These are phyloP conservation scores for Schizothecium vesticola DNA, from an alignment of 495 filamentous ascomycete species.

Conservation along the genomic window DNA sequence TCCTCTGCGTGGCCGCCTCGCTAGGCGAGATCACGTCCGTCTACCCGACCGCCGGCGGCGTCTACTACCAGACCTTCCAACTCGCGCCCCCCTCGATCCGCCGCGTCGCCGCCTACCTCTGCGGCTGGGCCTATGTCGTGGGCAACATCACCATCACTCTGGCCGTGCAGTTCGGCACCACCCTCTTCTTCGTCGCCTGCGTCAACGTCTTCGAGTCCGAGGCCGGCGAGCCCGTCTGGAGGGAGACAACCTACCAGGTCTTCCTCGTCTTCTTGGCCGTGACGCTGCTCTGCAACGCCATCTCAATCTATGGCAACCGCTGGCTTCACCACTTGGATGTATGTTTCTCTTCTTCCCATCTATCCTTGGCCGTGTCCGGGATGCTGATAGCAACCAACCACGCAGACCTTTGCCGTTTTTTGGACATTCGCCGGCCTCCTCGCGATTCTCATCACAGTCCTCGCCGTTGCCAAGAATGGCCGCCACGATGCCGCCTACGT, in stretches of 20 bases:
- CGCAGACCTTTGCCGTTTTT: conserved; percentile 45
- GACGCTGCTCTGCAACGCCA: conserved; percentile 47
- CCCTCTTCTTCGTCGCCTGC: conserved; percentile 48
- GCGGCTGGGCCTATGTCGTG: conserved; percentile 61
- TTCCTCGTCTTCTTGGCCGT: conserved; percentile 56
- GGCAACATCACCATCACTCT: conserved; percentile 68
- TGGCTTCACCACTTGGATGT: conserved; percentile 54
- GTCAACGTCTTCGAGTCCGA: conserved; percentile 48
- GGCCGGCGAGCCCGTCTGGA: conserved; percentile 32
- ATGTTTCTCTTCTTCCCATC: conserved; percentile 15
- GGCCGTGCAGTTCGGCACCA: conserved; percentile 62
- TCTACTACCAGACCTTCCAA: conserved; percentile 55
- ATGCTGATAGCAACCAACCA: not conserved
- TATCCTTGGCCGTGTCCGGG: not conserved
- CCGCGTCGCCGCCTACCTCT: conserved; percentile 55
- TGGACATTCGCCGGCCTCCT: conserved; percentile 47
- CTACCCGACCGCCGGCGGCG: conserved; percentile 51
- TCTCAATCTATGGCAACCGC: conserved; percentile 53
- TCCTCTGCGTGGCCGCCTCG: conserved; percentile 47
- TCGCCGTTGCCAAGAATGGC: conserved; percentile 43
- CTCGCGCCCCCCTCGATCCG: conserved; percentile 38
- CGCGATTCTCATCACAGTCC: conserved; percentile 39
- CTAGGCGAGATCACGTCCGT: conserved; percentile 53
- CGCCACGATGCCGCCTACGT: conserved; percentile 37
- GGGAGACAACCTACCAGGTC: conserved; percentile 51